Base-by-base conservation (phyloP, 371 early-diverging fungal species). In the Mortierella sp. region DNA sequence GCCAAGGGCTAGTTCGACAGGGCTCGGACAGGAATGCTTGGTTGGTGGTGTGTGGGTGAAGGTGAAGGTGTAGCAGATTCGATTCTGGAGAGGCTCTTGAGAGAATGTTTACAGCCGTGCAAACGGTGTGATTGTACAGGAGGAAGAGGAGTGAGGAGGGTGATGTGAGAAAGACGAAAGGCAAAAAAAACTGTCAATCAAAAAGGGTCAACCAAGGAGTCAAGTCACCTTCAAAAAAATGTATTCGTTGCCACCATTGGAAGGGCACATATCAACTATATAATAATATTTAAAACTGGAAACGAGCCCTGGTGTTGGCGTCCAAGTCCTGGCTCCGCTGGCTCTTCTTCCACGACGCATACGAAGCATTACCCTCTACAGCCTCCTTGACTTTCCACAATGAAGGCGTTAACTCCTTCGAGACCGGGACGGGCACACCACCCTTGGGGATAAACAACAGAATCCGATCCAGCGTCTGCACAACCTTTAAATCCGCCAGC, bases 351-450 rank as follows among this genome's bases (percentile, higher is more conserved):
- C 77, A 77, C 44, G 54, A n/a, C 14, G 72, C 71, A 58, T 58
- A 71, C 14, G 77, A 77, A 4, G 72, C 46, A 18, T 60, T 44
- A 1, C 21, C n/a, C 41, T 78, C 72, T 16, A 78, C 43, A 11
- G 48, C 10, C 72, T 78, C 60, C 56, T 73, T 72, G 63, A 78
- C 73, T 32, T 73, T 78, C 73, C 78, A 78, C 63, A 78, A 43
- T 2, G 58, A 29, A 43, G 78, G 78, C 0, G 78, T 68, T 55
- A 41, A 38, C 54, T 78, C 72, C 3, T 29, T 65, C 14, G 78
- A 78, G 16, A 78, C 10, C 7, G 72, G 72, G 46, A 27, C 46
- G 3, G 38, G 68, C n/a, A 27, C 51, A n/a, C 29, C 71, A 18
- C 68, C 73, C 68, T 78, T 78, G 73, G 78, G 78, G 48, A 27